Base-by-base conservation (phyloP, 495 filamentous ascomycete species). In the Neurospora sp. region DNA sequence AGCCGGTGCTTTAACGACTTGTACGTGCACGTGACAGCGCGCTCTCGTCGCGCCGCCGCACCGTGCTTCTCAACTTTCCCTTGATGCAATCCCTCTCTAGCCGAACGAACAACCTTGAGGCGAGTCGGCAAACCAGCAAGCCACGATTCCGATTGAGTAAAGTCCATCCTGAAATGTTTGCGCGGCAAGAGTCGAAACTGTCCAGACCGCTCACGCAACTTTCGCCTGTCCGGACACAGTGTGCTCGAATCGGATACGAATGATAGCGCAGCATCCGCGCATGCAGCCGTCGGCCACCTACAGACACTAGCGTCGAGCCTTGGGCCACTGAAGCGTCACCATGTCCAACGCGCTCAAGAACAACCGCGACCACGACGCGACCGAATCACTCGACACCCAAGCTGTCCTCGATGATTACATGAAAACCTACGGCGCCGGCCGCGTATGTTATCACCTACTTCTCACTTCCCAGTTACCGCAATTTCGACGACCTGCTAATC, bases 301-400 rank as follows among this genome's bases (percentile, higher is more conserved):
- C 40, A n/a, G n/a, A n/a, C n/a, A 70, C 20, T 70, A 75, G 39
- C 42, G 12, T 79, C 16, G 20, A 66, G 14, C 27, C 54, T 37
- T 16, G 27, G 54, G 23, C 27, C 37, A 37, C 14, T 72, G 16
- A 14, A 66, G 9, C 16, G 31, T 31, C 40, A 72, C 20, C 41
- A 59, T 31, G 41, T 38, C 71, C 9, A 42, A 27, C 35, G 48
- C 71, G 44, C 37, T 39, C 35, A n/a, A 27, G 38, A 16, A 39
- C 46, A 72, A 31, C 39, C 27, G 76, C 3, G 40, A 77, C 12
- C 72, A 76, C 2, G 73, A 74, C 39, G 46, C 71, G 27, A 75
- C 77, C 73, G 78, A 78, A 23, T 77, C 77, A 14, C 77, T 80
- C 71, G 77, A 79, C 72, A 80, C 75, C 75, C 78, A 78, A 48